These are phyloP conservation scores for Larix sibirica DNA, from an alignment of 83 land plant genomes.

Conservation along the genomic window DNA sequence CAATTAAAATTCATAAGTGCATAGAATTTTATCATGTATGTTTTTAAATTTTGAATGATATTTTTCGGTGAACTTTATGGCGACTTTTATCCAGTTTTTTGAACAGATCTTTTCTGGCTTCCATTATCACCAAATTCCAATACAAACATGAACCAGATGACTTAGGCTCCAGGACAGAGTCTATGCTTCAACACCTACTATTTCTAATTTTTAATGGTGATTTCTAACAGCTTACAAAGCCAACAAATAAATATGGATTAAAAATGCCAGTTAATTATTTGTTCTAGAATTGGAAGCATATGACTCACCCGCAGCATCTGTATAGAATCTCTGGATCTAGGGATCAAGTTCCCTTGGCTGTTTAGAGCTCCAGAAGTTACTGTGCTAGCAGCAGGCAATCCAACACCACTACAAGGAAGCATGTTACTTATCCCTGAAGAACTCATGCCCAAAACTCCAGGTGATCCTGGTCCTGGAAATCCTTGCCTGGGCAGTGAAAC, in stretches of 20 bases:
- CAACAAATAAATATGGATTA: not conserved
- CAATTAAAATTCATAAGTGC: no score
- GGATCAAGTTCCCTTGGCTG: slow-evolving; percentile 49
- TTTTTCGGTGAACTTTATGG: no score
- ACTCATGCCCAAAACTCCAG: slow-evolving; percentile 43
- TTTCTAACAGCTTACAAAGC: not conserved
- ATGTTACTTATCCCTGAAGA: slow-evolving; percentile 35
- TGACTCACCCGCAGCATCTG: slow-evolving; percentile 51
- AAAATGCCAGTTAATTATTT: not conserved
- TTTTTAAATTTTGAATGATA: no score
- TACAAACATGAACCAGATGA: not conserved
- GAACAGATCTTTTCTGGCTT: no score
- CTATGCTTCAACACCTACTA: no score
- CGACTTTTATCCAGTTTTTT: no score
- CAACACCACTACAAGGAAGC: slow-evolving; percentile 37
- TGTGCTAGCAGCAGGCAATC: slow-evolving; percentile 33
- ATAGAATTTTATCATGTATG: no score
- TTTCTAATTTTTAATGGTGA: not conserved
- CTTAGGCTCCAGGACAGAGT: no score
- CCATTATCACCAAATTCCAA: no score
- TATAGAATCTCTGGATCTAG: slow-evolving; percentile 51
- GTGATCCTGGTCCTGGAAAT: slow-evolving; percentile 45
- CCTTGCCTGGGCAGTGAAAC: slow-evolving; percentile 61
- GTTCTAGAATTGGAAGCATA: not conserved
- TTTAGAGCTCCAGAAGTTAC: slow-evolving; percentile 46